Base-by-base conservation (phyloP, 257 asterid genomes). In the Orobanche coerulescens region DNA sequence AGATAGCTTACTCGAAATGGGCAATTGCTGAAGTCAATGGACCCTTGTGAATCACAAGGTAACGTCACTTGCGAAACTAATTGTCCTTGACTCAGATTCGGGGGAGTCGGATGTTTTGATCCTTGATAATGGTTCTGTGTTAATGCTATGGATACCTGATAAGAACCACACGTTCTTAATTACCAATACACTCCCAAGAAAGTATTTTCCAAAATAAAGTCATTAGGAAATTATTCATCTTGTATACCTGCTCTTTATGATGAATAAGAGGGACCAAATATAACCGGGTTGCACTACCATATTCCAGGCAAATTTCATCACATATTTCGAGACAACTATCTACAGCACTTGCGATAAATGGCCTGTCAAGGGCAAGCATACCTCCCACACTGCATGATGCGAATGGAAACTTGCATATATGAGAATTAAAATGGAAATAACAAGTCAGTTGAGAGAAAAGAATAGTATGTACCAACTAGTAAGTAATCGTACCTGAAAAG, bases 11-110 rank as follows among this genome's bases (percentile, higher is more conserved):
- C 98, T 60, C 91, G 87, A 77, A 86, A 84, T 11, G 96, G 96
- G 74, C 80, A 92, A 65, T 73, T 67, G 75, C 88, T 82, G 72
- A 86, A 92, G 82, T 92, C 91, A 49, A 92, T 77, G 47, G 97
- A 82, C 62, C 98, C 98, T 40, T 82, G 88, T 75, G 90, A 88
- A 80, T 92, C 90, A 64, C 97, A 81, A 63, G 94, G 98, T 75
- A 92, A 69, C 14, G 82, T 78, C 66, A 92, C 94, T 82, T 88
- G 97, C 53, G 98, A 88, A 68, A 88, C 79, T 50, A 75, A 36
- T 67, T 77, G 76, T 64, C 90, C 90, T 69, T 82, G 94, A 65
- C 77, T 88, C 63, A 43, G 78, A 72, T 80, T 81, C 67, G 76
- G 57, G 66, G 78, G 66, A 9, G 66, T 75, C 26, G 72, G 63